Evolutionary conservation across 148 eudicot genomes (phyloP).

Genomic region (Diospyros lotus): DNA sequence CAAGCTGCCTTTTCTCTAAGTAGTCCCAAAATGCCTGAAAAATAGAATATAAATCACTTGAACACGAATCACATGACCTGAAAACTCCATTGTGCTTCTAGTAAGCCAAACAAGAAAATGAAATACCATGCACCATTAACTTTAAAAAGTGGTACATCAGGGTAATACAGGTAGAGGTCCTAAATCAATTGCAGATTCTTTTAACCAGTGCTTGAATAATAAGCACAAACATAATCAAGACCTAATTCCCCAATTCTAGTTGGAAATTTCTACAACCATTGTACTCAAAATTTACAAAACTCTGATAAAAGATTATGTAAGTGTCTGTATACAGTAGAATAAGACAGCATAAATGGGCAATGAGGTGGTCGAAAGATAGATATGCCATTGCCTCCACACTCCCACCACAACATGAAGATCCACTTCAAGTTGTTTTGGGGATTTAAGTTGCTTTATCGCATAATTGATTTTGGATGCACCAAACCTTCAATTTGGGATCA

Average conservation of each 20-base stretch:
- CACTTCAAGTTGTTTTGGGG: no score
- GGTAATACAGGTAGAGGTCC: background rate
- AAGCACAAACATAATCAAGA: background rate
- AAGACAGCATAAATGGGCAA: no score
- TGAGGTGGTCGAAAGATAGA: no score
- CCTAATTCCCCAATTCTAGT: background rate
- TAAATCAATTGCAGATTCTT: background rate
- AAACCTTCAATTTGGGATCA: no score
- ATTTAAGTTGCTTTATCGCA: no score
- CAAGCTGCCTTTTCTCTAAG: conserved; percentile 73
- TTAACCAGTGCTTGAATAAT: background rate
- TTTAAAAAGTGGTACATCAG: background rate
- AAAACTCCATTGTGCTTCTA: background rate
- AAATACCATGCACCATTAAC: background rate
- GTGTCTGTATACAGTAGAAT: background rate
- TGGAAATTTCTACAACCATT: no score
- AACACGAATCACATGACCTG: background rate
- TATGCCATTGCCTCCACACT: no score
- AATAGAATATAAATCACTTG: background rate
- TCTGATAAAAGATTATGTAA: no score
- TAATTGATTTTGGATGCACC: no score
- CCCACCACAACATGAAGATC: no score
- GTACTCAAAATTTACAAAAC: no score
- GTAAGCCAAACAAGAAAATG: background rate
- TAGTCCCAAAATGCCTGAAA: conserved; percentile 96